Evolutionary conservation across 805 yeast species (phyloP), one percentile per base, ranked within the genome.

Genomic region (Saturnispora serradocipensis): DNA sequence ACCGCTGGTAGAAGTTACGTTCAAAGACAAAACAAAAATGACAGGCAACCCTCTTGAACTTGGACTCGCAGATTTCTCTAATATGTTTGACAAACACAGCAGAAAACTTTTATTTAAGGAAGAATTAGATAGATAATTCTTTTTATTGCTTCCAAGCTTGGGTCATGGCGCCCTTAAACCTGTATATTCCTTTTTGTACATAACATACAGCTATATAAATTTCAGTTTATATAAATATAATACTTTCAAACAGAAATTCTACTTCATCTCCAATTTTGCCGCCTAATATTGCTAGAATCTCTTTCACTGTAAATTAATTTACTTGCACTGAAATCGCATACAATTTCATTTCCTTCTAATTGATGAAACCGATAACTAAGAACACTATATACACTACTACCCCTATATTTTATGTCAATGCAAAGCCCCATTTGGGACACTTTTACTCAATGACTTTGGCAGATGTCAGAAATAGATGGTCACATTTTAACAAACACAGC

Each of bases 351-450:
- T 10, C 7, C 9, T 30, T 32, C 22, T 9, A 47, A 4, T 10
- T 13, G 30, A 52, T 54, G 55, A 52, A 46, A 28, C 46, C 45
- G 18, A 27, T 54, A 25, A 40, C 50, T 7, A 24, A 50, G 35
- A 25, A 30, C 25, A 38, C 53, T 22, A 51, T 52, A 9, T 87
- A 81, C 58, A 72, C 85, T 15, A 88, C 97, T 0, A 85, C 97
- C 0, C 99, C 99, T 0, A 93, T 93, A 25, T 93, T 90, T 67
- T 93, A 93, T 67, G 97, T 95, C 52, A 93, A 93, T 72, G 98
- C 98, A 9, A 76, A 77, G 48, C 99, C 99, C 2, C 99, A 93
- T 68, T 66, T 93, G 50, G 99, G 99, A 3, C 99, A 93, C 65
- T 72, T 88, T 40, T 89, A 93, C 65, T 80, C 96, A 4, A 86